Evolutionary conservation across 768 basidiomycete genomes (phyloP), one percentile per base, ranked within the genome.

Genomic region (Lentinus brumalis): DNA sequence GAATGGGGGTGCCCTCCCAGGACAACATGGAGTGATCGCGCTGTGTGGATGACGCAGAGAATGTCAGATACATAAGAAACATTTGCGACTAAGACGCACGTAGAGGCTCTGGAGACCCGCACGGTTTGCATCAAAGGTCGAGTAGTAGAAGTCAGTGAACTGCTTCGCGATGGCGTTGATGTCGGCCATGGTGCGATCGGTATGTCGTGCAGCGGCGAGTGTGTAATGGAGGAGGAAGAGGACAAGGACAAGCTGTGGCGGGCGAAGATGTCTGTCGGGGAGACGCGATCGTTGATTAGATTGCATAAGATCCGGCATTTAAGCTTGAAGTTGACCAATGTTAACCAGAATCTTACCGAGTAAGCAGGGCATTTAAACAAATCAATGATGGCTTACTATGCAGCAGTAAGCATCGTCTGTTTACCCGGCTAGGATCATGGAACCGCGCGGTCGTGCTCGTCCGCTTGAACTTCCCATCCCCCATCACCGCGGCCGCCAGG

Each of bases 141-240:
- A 3, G 77, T 97, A 98, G 84, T 97, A 98, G 77, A 82, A 96
- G 32, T 85, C 77, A 63, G 83, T 82, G 72, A 93, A 94, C 68
- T 94, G 86, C 71, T 85, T 82, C 9, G 94, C 92, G 72, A 98
- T 81, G 8, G 74, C 65, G 70, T 83, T 82, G 71, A 90, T 81
- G 75, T 94, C 92, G 65, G 87, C 84, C 89, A 90, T 89, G 70
- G 71, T 71, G 35, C 29, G 44, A 53, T 56, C 35, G 12, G 30
- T 46, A 10, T 61, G 29, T 57, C 51, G 53, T 55, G 47, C 60
- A 56, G 56, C 39, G 57, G 60, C 63, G 68, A 51, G 57, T 45
- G 49, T 63, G 57, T 51, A 66, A 50, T 40, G 39, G 62, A 49
- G 31, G 63, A 64, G 50, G 57, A 68, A 55, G 57, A 63, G 39